phyloP scores from a whole-genome alignment of 2,329 filamentous ascomycete species.

The Cladosporium oxysporum region DNA sequence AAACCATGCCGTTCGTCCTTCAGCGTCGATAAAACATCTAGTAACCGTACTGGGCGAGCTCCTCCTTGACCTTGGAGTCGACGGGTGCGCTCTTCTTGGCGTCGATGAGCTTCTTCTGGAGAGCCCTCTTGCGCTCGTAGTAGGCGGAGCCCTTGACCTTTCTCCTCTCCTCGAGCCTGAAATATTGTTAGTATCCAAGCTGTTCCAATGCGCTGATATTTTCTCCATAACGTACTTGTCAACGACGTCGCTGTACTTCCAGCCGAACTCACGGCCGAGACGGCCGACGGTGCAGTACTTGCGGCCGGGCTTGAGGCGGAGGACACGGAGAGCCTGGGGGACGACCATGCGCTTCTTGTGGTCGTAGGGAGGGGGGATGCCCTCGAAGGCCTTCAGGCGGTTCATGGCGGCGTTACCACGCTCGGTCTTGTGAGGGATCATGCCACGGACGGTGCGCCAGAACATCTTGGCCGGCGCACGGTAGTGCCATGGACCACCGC shows the following conservation, averaged over 20 bases:
- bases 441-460: conserved; percentile 99
- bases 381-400: conserved; percentile 99
- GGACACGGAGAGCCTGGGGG: conserved; percentile 93
- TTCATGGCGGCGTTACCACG: conserved; percentile 95
- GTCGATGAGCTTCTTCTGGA: conserved; percentile 83
- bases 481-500: conserved; percentile 99
- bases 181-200: conserved; percentile 11
- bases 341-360: conserved; percentile 99
- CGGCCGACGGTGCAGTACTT: conserved; percentile 99
- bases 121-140: conserved; percentile 99
- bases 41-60: conserved; percentile 89
- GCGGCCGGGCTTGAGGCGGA: conserved; percentile 96
- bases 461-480: conserved; percentile 98
- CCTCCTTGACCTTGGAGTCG: conserved; percentile 81
- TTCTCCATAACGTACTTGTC: conserved; percentile 71
- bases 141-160: conserved; percentile 99
- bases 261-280: conserved; percentile 98
- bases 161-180: conserved; percentile 96
- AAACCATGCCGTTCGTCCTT: conserved; percentile 20
- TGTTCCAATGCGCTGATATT: neutral
- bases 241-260: conserved; percentile 99
- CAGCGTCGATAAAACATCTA: conserved; percentile 52
- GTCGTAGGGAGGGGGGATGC: conserved; percentile 97
- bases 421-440: conserved; percentile 99
- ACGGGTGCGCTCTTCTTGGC: conserved; percentile 90